Conservation (phyloP, 306 rosid species). For the Quercus cerris region DNA sequence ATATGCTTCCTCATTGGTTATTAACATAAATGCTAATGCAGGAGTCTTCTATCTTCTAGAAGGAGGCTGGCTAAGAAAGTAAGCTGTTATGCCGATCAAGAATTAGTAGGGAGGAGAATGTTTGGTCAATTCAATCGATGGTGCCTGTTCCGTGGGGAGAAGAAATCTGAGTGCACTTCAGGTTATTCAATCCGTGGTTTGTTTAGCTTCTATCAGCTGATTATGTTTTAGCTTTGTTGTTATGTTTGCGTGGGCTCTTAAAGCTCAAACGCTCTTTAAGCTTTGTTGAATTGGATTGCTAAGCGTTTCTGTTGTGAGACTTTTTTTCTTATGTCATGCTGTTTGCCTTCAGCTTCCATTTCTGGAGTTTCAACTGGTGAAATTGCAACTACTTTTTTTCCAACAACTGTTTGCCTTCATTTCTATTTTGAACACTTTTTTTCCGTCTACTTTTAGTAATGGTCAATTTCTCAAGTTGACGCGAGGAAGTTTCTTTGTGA, state of each 20-base stretch:
- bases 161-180: constrained; percentile 49
- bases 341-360: constrained; percentile 21
- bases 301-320: constrained; percentile 29
- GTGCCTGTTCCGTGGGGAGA: constrained; percentile 39
- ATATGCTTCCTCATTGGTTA: neutral
- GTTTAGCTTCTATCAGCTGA: constrained; percentile 30
- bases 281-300: constrained; percentile 33
- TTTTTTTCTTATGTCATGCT: constrained; percentile 20
- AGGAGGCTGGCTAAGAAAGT: constrained; percentile 12
- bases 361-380: constrained; percentile 21
- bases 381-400: constrained; percentile 26
- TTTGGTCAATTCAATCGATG: constrained; percentile 40
- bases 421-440: neutral
- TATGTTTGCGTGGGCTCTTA: constrained; percentile 34
- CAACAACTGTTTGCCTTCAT: neutral
- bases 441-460: constrained; percentile 22
- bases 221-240: constrained; percentile 12
- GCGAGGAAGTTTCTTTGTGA: constrained; percentile 19
- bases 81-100: neutral
- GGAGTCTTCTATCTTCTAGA: constrained; percentile 6
- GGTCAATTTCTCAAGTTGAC: constrained; percentile 19
- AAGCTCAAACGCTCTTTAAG: constrained; percentile 24
- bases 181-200: constrained; percentile 44
- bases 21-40: neutral
- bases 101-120: constrained; percentile 21